Evolutionary conservation across 2,329 filamentous ascomycete genomes (phyloP).

Genomic region (Aspergillus sp.): DNA sequence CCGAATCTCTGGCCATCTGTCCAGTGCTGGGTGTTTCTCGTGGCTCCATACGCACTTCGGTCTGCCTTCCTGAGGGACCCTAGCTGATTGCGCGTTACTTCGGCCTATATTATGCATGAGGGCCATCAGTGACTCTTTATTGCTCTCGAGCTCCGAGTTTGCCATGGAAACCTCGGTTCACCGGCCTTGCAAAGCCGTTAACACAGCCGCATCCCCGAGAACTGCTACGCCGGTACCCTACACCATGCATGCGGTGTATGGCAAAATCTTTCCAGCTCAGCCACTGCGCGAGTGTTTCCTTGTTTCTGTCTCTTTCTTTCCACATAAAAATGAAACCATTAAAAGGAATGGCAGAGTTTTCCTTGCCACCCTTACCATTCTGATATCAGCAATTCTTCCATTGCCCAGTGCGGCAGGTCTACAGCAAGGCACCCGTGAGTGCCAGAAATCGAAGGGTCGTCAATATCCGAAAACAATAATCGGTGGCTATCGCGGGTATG

Average conservation of each 20-base stretch:
- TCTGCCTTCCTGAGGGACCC: background rate
- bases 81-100: background rate
- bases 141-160: background rate
- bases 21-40: background rate
- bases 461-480: background rate
- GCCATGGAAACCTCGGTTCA: conserved; percentile 21
- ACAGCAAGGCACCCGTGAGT: background rate
- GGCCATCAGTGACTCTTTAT: background rate
- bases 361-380: background rate
- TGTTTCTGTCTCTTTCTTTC: background rate
- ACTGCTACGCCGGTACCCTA: background rate
- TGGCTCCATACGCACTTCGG: background rate
- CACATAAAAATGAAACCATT: background rate
- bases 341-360: background rate
- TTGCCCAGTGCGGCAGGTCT: background rate
- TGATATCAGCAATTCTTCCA: background rate
- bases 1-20: background rate
- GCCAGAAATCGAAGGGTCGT: background rate
- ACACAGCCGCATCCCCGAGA: background rate
- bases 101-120: background rate
- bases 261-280: background rate
- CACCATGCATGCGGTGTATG: background rate
- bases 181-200: conserved; percentile 26
- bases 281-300: background rate
- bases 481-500: background rate